Conservation (phyloP, 129 eudicot species). For the Flaveria bidentis region DNA sequence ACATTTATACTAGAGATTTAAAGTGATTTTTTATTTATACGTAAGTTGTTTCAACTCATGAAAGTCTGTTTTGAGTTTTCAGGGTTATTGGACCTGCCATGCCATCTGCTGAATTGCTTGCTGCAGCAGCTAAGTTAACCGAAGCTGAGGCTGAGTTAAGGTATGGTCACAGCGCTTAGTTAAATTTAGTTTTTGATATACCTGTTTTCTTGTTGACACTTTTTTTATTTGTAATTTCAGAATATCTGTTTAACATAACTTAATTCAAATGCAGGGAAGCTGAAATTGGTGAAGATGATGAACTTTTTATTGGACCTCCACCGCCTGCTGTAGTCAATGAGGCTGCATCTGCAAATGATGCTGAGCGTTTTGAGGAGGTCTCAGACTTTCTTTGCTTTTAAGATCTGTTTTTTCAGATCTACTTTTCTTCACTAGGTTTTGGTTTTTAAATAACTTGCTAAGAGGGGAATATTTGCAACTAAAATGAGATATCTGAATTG, state of each 20-base stretch:
- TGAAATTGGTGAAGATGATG: conserved; percentile 69
- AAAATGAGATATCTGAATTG: background rate
- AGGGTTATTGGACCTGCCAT: conserved; percentile 96
- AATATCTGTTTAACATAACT: conserved; percentile 14
- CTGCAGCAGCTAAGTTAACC: conserved; percentile 97
- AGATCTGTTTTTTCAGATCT: background rate
- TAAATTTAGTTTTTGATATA: background rate
- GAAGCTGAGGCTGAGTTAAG: conserved; percentile 98
- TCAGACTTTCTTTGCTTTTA: conserved; percentile 17
- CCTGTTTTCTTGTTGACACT: background rate
- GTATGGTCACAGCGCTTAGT: conserved; percentile 38
- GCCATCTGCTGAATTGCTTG: conserved; percentile 99
- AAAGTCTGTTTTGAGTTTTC: conserved; percentile 28
- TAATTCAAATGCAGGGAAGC: conserved; percentile 66
- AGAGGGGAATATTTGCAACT: conserved; percentile 9
- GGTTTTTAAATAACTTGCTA: background rate
- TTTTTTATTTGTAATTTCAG: conserved; percentile 2
- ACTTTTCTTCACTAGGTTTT: conserved; percentile 11
- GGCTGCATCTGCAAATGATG: conserved; percentile 93
- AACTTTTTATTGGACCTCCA: conserved; percentile 85
- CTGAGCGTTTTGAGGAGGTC: conserved; percentile 99
- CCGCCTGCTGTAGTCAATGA: conserved; percentile 95
- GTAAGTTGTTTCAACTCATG: background rate
- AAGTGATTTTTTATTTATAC: background rate
- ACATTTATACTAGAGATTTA: background rate